Evolutionary conservation across 371 early-diverging fungal genomes (phyloP).

Genomic region (Phascolomyces articulosus): DNA sequence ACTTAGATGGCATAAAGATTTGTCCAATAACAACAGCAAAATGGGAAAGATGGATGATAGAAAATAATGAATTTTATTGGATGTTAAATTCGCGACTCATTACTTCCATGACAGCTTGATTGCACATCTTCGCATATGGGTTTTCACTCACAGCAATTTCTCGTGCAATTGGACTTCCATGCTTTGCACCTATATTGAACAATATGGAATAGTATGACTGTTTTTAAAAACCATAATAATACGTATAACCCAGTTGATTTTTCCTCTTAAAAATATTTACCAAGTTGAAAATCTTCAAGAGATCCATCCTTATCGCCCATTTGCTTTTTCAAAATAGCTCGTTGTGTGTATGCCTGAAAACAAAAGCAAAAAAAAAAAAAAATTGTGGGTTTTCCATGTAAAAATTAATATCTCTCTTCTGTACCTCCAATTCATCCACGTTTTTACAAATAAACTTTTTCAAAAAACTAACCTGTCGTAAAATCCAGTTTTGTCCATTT

Average conservation of each 20-base stretch:
- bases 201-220: too few species aligned
- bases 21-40: too few species aligned
- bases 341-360: conserved; percentile 81
- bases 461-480: conserved; percentile 59
- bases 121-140: conserved; percentile 91
- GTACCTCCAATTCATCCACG: too few species aligned
- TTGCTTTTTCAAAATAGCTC: conserved; percentile 72
- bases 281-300: conserved; percentile 71
- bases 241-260: too few species aligned
- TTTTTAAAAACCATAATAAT: too few species aligned
- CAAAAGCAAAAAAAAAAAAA: too few species aligned
- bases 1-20: too few species aligned
- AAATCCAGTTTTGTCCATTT: conserved; percentile 61
- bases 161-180: conserved; percentile 85
- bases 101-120: conserved; percentile 73
- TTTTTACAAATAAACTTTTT: background rate
- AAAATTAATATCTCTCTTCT: too few species aligned
- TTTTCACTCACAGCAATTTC: conserved; percentile 78
- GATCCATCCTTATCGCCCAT: conserved; percentile 70
- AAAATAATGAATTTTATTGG: background rate
- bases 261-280: conserved; percentile 2
- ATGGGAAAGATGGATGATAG: too few species aligned
- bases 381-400: too few species aligned
- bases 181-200: conserved; percentile 62
- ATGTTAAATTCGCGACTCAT: conserved; percentile 54